Evolutionary conservation across 148 eudicot species (phyloP).

Genomic region (Hydrangea macrophylla): DNA sequence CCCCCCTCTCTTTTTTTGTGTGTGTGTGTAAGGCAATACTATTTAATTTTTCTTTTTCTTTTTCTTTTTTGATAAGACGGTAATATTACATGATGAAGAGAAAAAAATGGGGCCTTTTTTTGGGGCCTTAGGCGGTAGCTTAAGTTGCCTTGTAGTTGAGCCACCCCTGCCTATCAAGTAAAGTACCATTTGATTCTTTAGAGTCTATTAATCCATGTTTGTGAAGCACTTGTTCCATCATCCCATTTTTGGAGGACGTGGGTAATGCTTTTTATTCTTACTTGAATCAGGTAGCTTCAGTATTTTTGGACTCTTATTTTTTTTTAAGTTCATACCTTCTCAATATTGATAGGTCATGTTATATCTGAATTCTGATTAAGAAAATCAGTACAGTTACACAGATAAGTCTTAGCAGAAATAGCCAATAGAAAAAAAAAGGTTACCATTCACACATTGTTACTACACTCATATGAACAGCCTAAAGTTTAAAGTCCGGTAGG

Average conservation of each 20-base stretch:
- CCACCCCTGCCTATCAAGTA: background rate
- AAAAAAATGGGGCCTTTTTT: no score
- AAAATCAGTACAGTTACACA: background rate
- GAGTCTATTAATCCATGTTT: background rate
- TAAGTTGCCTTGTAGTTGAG: no score
- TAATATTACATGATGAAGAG: no score
- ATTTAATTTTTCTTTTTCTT: no score
- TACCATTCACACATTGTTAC: background rate
- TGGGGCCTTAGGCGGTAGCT: no score
- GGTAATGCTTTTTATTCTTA: background rate
- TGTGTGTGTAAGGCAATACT: no score
- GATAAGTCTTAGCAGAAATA: background rate
- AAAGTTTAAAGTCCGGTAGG: background rate
- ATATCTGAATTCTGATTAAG: background rate
- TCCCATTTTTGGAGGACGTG: background rate
- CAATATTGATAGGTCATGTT: background rate
- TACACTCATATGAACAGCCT: background rate
- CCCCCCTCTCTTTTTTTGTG: no score
- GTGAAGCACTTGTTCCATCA: background rate
- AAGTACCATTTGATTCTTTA: background rate
- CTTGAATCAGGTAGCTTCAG: background rate
- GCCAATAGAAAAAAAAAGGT: background rate
- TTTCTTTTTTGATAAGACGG: no score
- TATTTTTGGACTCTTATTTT: background rate
- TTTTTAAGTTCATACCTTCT: background rate